A percentile compares a stretch with the other conserved stretches of the same genome.
Conservation (phyloP, 2,329 filamentous ascomycete species). For the Fusarium zealandicum region DNA sequence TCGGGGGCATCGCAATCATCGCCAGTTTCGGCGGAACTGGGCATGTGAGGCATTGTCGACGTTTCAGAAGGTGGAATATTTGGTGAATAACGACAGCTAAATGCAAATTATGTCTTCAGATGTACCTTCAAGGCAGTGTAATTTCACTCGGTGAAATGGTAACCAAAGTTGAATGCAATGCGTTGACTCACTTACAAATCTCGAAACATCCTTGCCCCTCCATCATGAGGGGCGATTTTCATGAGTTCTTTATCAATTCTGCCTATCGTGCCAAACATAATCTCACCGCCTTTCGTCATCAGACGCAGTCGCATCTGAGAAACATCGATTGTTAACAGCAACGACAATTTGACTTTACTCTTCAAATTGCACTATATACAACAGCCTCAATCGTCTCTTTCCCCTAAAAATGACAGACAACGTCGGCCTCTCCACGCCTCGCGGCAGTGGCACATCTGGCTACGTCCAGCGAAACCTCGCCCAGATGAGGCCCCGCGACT, state of each 20-base stretch:
- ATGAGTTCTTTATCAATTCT: conserved; percentile 23
- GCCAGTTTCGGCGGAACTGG: conserved; percentile 20
- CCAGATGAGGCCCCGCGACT: conserved; percentile 84
- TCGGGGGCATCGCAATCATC: conserved; percentile 30
- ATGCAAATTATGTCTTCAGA: not conserved
- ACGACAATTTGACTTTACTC: not conserved
- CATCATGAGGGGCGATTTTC: conserved; percentile 27
- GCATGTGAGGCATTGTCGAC: conserved; percentile 47
- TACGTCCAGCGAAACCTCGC: conserved; percentile 97
- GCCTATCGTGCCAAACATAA: conserved; percentile 8
- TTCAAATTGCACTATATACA: too few species aligned
- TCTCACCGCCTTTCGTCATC: not conserved
- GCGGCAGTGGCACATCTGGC: conserved; percentile 94
- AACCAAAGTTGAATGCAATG: too few species aligned
- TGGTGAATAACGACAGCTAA: not conserved
- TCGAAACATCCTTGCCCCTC: conserved; percentile 31
- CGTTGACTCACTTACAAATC: conserved; percentile 36
- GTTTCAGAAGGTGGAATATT: not conserved
- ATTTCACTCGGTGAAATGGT: too few species aligned
- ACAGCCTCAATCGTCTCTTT: too few species aligned
- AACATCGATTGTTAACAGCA: too few species aligned
- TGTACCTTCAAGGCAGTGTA: too few species aligned
- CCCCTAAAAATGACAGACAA: conserved; percentile 82
- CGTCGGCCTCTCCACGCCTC: conserved; percentile 92
- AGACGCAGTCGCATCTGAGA: too few species aligned